A percentile compares a stretch with the other conserved stretches of the same genome.
These are phyloP conservation scores for Salix udensis DNA, from an alignment of 345 rosid genomes.

Conservation along the genomic window DNA sequence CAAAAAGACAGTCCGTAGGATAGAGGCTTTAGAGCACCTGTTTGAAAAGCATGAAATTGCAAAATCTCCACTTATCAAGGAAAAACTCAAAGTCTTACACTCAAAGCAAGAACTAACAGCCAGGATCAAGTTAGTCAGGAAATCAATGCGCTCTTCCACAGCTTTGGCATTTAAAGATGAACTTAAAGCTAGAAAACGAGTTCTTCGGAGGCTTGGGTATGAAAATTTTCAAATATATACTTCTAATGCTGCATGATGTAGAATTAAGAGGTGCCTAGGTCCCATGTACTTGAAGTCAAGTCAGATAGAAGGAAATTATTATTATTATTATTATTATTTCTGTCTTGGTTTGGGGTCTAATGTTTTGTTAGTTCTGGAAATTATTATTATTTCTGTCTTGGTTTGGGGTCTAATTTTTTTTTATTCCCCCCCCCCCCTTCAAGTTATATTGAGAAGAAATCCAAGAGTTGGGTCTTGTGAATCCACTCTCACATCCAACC, in stretches of 20 bases:
- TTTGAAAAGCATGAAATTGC: constrained; percentile 87
- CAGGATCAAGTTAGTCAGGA: constrained; percentile 78
- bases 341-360: too few relatives aligned
- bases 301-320: too few relatives aligned
- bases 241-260: neutral
- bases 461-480: too few relatives aligned
- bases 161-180: constrained; percentile 93
- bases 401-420: too few relatives aligned
- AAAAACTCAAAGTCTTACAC: constrained; percentile 74
- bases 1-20: constrained; percentile 66
- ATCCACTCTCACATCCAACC: too few relatives aligned
- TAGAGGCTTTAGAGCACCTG: constrained; percentile 81
- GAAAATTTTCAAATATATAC: neutral
- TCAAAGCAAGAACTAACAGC: constrained; percentile 70
- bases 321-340: too few relatives aligned
- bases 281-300: too few relatives aligned
- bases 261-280: neutral
- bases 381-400: too few relatives aligned
- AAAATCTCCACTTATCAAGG: constrained; percentile 75
- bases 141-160: constrained; percentile 64
- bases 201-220: constrained; percentile 93
- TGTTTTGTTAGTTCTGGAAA: too few relatives aligned
- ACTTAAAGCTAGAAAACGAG: constrained; percentile 93
- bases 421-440: too few relatives aligned
- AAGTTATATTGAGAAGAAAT: too few relatives aligned